Conservation (phyloP, 306 rosid genomes). For the Cicer bijugum region DNA sequence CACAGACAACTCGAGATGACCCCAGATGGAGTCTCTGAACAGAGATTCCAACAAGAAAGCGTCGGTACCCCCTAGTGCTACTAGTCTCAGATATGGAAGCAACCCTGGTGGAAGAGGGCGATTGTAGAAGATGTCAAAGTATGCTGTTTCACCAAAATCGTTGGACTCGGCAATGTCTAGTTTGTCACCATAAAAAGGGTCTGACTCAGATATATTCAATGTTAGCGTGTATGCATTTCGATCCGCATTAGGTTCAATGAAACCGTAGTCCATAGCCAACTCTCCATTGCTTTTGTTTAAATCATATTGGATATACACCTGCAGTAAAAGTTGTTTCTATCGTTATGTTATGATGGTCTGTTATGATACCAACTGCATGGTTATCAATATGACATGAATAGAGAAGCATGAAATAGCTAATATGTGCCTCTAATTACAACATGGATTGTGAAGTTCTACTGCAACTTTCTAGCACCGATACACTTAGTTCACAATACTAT, state of each 20-base stretch:
- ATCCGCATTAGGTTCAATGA: slow-evolving; percentile 63
- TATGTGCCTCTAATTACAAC: slow-evolving; percentile 12
- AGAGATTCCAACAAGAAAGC: slow-evolving; percentile 85
- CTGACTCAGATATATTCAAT: slow-evolving; percentile 73
- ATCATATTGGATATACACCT: slow-evolving; percentile 90
- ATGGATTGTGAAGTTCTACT: slow-evolving; percentile 7
- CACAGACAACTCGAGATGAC: slow-evolving; percentile 72
- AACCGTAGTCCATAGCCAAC: slow-evolving; percentile 90
- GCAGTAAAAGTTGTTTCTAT: slow-evolving; percentile 41
- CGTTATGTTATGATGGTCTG: slow-evolving; percentile 8
- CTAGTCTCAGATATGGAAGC: slow-evolving; percentile 78
- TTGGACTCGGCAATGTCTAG: slow-evolving; percentile 84
- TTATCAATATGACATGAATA: slow-evolving; percentile 8
- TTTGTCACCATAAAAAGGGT: slow-evolving; percentile 83
- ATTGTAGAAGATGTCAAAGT: slow-evolving; percentile 70
- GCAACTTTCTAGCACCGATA: slow-evolving; percentile 30
- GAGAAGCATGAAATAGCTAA: slow-evolving; percentile 15
- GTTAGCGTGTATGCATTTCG: slow-evolving; percentile 80
- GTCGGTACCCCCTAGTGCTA: slow-evolving; percentile 83
- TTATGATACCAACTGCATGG: slow-evolving; percentile 11
- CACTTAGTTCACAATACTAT: slow-evolving; percentile 2
- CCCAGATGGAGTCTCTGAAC: slow-evolving; percentile 82
- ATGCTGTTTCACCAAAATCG: slow-evolving; percentile 70
- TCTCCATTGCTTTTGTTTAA: slow-evolving; percentile 90
- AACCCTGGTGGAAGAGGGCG: slow-evolving; percentile 67